Percentiles rank a stretch among this genome's conserved stretches.
These are phyloP conservation scores for Karstenula rhodostoma DNA, from an alignment of 2,329 filamentous ascomycete species.

Conservation along the genomic window DNA sequence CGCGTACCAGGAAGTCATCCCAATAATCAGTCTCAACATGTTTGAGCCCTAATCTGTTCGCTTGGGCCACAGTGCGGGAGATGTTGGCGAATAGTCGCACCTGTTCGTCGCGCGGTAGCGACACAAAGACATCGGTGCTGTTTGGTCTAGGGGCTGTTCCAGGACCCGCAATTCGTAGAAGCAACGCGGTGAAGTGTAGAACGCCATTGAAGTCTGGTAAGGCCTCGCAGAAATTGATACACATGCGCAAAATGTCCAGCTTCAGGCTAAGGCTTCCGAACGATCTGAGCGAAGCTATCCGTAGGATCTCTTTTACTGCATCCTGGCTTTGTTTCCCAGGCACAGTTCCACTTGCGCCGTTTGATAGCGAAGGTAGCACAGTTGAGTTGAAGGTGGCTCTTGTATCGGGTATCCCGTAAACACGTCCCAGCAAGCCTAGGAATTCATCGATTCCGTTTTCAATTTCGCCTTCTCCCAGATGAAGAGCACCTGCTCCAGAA, in stretches of 20 bases:
- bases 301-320: constrained; percentile 62
- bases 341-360: constrained; percentile 14
- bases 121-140: constrained; percentile 73
- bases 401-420: constrained; percentile 53
- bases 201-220: constrained; percentile 91
- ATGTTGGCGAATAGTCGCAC: constrained; percentile 84
- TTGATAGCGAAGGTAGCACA: constrained; percentile 15
- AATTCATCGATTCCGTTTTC: constrained; percentile 53
- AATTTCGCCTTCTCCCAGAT: constrained; percentile 51
- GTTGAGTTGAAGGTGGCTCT: constrained; percentile 50
- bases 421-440: constrained; percentile 50
- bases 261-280: constrained; percentile 86
- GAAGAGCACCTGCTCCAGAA: constrained; percentile 80
- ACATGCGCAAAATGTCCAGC: constrained; percentile 85
- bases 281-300: constrained; percentile 59
- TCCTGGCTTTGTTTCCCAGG: constrained; percentile 48
- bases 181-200: constrained; percentile 83
- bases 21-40: constrained; percentile 85
- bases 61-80: constrained; percentile 80
- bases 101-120: constrained; percentile 83
- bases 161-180: constrained; percentile 82
- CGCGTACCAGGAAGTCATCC: constrained; percentile 94
- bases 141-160: constrained; percentile 75
- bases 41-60: constrained; percentile 74
- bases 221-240: constrained; percentile 92